Base-by-base conservation (phyloP, 2,329 filamentous ascomycete genomes). In the Sporothrix euskadiensis region DNA sequence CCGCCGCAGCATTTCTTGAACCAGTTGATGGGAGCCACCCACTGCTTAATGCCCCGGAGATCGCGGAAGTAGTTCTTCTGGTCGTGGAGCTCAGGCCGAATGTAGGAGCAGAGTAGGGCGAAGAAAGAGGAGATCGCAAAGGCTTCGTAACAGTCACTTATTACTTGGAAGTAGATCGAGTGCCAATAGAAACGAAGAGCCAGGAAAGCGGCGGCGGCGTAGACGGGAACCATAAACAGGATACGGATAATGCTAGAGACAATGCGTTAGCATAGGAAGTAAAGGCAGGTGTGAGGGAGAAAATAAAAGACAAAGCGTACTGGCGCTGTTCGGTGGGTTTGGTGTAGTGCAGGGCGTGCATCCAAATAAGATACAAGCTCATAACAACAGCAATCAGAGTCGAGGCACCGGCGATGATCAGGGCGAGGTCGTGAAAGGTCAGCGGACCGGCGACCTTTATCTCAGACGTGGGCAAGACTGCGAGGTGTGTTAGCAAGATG, bases 121-220 rank as follows among this genome's bases (percentile, higher is more conserved):
- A 97, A 97, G 85, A 97, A 97, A 76, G 92, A 92, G 41, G 92
- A 91, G 76, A 97, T 94, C 73, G 93, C 92, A 78, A 97, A 95
- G 12, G 94, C 93, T 83, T 97, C 94, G 81, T 97, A 97, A 82
- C 92, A 95, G 80, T 96, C 92, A 78, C 92, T 89, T 59, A 95
- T 84, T 71, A 96, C 90, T 79, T 93, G 87, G 80, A 91, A 96
- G 83, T 97, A 97, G 73, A 96, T 88, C 68, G 91, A 89, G 78
- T 94, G 88, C 80, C 87, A 88, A 84, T 96, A 95, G 83, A 88
- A 94, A 76, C 87, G 85, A 77, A 93, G 89, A 74, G 90, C 90
- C 52, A 95, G 86, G 79, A 92, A 92, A 47, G 92, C 90, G 26
- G 94, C 90, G 54, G 90, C 84, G 69, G 91, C 86, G 81, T 97